Evolutionary conservation across 2,329 filamentous ascomycete species (phyloP).

Genomic region (Monilinia vaccinii-corymbosi): DNA sequence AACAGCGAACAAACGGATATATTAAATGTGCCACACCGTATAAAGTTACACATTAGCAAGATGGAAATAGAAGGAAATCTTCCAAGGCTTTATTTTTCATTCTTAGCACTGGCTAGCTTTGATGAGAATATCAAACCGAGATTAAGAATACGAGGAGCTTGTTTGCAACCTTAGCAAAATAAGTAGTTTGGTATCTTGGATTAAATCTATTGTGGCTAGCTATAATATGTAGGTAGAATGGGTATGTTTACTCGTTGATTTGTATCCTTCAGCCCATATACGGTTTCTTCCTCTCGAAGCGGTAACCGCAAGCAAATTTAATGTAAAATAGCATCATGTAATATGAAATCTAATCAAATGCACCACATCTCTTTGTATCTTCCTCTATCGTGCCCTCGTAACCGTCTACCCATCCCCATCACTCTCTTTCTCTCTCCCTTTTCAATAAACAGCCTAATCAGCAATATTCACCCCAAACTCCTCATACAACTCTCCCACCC

Average conservation of each 20-base stretch:
- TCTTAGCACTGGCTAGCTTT: too few species aligned
- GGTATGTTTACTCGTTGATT: background rate
- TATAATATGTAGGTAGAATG: background rate
- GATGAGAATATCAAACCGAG: too few species aligned
- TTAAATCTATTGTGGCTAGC: background rate
- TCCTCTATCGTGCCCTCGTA: background rate
- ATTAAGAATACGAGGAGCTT: too few species aligned
- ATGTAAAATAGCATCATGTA: background rate
- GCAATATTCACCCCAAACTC: slow-evolving; percentile 29
- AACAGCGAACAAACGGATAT: background rate
- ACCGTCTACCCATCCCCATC: background rate
- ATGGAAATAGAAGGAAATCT: too few species aligned
- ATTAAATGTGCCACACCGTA: background rate
- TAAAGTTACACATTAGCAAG: background rate
- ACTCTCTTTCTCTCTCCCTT: background rate
- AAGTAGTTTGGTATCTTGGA: background rate
- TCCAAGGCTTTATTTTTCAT: too few species aligned
- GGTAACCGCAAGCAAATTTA: background rate
- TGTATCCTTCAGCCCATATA: background rate
- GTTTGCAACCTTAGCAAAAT: too few species aligned
- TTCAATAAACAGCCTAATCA: slow-evolving; percentile 16
- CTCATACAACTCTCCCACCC: slow-evolving; percentile 29
- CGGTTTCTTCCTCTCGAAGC: background rate
- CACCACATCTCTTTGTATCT: too few species aligned
- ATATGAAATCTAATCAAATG: background rate